phyloP scores from a whole-genome alignment of 345 rosid genomes.

The Citrus glauca region DNA sequence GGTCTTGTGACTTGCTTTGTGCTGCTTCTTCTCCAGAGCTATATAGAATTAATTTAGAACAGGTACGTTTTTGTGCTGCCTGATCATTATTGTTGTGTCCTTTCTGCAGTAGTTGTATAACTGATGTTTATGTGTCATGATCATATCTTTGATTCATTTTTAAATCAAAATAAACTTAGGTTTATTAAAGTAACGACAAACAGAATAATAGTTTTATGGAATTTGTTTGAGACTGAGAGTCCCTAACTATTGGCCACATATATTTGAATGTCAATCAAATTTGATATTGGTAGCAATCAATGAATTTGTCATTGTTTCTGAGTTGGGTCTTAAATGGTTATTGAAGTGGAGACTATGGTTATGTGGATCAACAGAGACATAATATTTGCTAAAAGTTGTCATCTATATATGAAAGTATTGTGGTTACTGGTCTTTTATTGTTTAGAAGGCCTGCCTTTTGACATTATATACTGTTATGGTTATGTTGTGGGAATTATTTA shows the following conservation, averaged over 20 bases:
- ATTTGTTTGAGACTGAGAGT: neutral
- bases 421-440: neutral
- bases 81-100: neutral
- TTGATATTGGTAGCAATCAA: neutral
- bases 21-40: conserved; percentile 97
- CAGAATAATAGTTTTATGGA: neutral
- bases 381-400: neutral
- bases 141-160: neutral
- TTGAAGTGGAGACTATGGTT: neutral
- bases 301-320: neutral
- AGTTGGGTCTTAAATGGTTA: neutral
- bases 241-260: neutral
- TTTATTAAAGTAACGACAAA: neutral
- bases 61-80: conserved; percentile 39
- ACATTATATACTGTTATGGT: neutral
- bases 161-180: neutral
- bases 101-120: neutral
- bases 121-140: neutral
- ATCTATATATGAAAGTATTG: neutral
- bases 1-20: conserved; percentile 97
- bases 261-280: neutral
- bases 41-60: conserved; percentile 90
- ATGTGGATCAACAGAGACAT: neutral
- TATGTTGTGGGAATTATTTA: neutral
- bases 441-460: neutral